These are phyloP conservation scores for Colletotrichum horii DNA, from an alignment of 2,329 filamentous ascomycete genomes.

Conservation along the genomic window DNA sequence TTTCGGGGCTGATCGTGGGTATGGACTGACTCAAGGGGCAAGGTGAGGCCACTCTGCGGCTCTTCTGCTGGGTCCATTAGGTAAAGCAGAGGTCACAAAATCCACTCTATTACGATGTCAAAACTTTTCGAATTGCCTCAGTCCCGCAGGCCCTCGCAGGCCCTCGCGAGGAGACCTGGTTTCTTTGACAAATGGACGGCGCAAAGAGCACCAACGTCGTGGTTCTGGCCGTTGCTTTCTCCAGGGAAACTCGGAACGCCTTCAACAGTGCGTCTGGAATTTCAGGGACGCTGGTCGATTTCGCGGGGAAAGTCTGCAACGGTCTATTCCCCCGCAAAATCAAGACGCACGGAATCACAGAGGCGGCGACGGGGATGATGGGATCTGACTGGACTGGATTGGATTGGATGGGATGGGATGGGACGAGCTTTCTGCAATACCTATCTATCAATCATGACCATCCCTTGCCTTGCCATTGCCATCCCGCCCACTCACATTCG, in stretches of 20 bases:
- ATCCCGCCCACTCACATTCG: background rate
- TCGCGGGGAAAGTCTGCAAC: conserved; percentile 20
- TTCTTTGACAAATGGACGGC: conserved; percentile 7
- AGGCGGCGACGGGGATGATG: background rate
- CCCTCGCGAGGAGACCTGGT: background rate
- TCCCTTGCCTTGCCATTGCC: background rate
- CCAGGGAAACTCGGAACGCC: conserved; percentile 1
- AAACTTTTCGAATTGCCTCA: conserved; percentile 13
- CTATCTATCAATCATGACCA: background rate
- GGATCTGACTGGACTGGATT: too few species aligned
- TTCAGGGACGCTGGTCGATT: conserved; percentile 10
- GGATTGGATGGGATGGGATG: background rate
- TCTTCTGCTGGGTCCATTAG: conserved; percentile 16
- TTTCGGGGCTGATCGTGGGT: conserved; percentile 14
- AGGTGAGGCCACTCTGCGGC: conserved; percentile 19
- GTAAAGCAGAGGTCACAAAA: conserved; percentile 17
- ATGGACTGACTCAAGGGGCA: conserved; percentile 18
- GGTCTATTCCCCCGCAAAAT: conserved; percentile 20
- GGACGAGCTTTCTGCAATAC: background rate
- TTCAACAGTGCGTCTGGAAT: background rate
- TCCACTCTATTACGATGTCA: conserved; percentile 21
- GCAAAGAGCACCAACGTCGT: background rate
- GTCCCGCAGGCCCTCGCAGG: conserved; percentile 1
- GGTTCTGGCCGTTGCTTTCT: background rate
- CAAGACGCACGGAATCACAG: conserved; percentile 12